These are phyloP conservation scores for Trypanosomatidae sp. DNA, from an alignment of 208 protist species.

Conservation along the genomic window DNA sequence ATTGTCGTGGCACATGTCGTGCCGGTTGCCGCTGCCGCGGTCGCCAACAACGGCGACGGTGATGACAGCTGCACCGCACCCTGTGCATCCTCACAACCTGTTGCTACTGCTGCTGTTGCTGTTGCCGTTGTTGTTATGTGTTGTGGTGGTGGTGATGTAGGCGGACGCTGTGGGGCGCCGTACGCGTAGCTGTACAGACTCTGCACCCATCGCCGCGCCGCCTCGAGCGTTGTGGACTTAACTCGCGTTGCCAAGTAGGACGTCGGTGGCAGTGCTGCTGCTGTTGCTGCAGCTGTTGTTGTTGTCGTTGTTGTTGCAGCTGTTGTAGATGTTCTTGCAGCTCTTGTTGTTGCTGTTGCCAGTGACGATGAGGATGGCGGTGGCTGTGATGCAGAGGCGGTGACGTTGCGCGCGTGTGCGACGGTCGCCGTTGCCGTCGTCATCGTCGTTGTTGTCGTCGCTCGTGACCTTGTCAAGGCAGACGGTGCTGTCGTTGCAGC, in stretches of 20 bases:
- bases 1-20: too few relatives aligned
- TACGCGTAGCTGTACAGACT: constrained; percentile 47
- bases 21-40: too few relatives aligned
- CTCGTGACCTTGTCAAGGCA: background rate
- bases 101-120: too few relatives aligned
- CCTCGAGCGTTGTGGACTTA: constrained; percentile 19
- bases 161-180: constrained; percentile 4
- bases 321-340: background rate
- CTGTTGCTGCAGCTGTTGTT: background rate
- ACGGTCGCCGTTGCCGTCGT: background rate
- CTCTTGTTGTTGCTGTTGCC: background rate
- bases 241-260: constrained; percentile 32
- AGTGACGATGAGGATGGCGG: background rate
- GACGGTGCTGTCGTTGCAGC: background rate
- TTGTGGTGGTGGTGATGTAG: background rate
- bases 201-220: constrained; percentile 23
- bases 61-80: too few relatives aligned
- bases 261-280: background rate
- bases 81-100: too few relatives aligned
- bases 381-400: background rate
- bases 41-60: too few relatives aligned
- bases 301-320: background rate
- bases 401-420: background rate
- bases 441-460: background rate
- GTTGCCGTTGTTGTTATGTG: too few relatives aligned